Conservation (phyloP, 2,329 filamentous ascomycete species). For the Cercospora beticola region DNA sequence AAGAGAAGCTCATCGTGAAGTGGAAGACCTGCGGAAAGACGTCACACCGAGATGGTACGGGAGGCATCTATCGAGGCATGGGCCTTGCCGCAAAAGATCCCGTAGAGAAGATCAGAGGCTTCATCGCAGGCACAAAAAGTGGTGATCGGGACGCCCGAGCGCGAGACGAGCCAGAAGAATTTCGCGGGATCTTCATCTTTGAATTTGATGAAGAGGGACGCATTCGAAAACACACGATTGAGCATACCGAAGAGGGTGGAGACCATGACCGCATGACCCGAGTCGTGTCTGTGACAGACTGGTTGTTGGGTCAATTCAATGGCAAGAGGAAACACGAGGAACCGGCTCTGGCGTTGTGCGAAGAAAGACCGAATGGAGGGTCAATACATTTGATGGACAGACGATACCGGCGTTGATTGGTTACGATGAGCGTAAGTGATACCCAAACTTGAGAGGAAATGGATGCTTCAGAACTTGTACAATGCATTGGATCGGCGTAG, state of each 20-base stretch:
- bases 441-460: slow-evolving; percentile 12
- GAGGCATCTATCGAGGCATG: slow-evolving; percentile 45
- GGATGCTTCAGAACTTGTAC: not conserved
- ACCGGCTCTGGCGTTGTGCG: slow-evolving; percentile 46
- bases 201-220: slow-evolving; percentile 88
- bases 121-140: slow-evolving; percentile 57
- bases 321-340: slow-evolving; percentile 47
- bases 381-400: slow-evolving; percentile 24
- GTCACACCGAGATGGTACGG: slow-evolving; percentile 45
- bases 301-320: slow-evolving; percentile 79
- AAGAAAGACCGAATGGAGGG: slow-evolving; percentile 23
- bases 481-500: not conserved
- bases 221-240: slow-evolving; percentile 85
- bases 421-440: slow-evolving; percentile 15
- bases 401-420: slow-evolving; percentile 20
- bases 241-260: slow-evolving; percentile 81
- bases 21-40: slow-evolving; percentile 72
- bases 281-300: slow-evolving; percentile 90
- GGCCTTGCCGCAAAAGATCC: slow-evolving; percentile 44
- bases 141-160: not conserved
- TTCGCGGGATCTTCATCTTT: slow-evolving; percentile 90
- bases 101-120: slow-evolving; percentile 56
- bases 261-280: slow-evolving; percentile 82
- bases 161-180: slow-evolving; percentile 59
- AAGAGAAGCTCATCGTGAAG: slow-evolving; percentile 84